These are phyloP conservation scores for Solanum peruvianum DNA, from an alignment of 257 asterid genomes.

Conservation along the genomic window DNA sequence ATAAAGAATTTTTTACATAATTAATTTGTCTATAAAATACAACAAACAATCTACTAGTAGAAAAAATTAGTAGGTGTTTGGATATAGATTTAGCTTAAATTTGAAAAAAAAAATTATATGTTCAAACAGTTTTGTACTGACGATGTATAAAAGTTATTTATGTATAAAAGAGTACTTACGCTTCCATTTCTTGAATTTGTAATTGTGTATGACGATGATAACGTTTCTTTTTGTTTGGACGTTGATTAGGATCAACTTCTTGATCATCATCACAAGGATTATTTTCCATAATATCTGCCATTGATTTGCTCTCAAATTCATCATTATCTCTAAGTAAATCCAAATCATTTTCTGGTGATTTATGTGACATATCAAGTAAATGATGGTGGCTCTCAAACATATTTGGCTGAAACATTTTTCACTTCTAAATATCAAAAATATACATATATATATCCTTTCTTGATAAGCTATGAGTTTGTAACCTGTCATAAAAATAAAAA, in stretches of 20 bases:
- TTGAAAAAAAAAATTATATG: neutral
- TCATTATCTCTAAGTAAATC: conserved; percentile 39
- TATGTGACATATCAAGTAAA: conserved; percentile 44
- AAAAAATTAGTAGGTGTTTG: neutral
- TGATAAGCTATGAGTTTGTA: neutral
- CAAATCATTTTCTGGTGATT: conserved; percentile 42
- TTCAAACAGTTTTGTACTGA: neutral
- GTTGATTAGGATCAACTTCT: conserved; percentile 41
- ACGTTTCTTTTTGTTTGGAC: conserved; percentile 58
- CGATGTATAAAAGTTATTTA: neutral
- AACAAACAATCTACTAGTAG: neutral
- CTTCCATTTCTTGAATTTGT: conserved; percentile 72
- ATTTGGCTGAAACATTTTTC: conserved; percentile 55
- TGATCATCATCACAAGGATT: conserved; percentile 54
- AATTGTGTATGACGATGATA: conserved; percentile 71
- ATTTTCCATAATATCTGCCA: conserved; percentile 52
- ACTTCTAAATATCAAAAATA: neutral
- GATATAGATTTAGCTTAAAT: neutral
- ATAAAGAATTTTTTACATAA: neutral
- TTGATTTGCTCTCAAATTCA: conserved; percentile 56
- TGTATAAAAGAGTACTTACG: conserved; percentile 20
- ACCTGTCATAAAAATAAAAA: neutral
- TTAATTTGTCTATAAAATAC: neutral
- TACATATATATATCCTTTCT: neutral
- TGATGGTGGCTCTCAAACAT: conserved; percentile 57